These are phyloP conservation scores for Tubosaeta sp. DNA, from an alignment of 768 basidiomycete species.

Conservation along the genomic window DNA sequence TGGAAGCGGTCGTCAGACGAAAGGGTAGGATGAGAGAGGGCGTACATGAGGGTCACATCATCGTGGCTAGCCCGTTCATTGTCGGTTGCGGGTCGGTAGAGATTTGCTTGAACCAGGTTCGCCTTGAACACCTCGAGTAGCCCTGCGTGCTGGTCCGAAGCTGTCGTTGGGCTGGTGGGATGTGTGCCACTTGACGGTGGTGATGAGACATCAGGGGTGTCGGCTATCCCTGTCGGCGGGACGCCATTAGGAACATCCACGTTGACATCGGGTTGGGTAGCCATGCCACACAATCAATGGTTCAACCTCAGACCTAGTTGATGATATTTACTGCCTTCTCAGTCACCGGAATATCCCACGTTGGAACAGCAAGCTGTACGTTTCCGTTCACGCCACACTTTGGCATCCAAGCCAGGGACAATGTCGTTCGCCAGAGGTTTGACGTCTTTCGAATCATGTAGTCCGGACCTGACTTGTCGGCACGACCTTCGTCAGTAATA, in stretches of 20 bases:
- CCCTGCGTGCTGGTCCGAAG: not conserved
- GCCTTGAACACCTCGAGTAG: slow-evolving; percentile 49
- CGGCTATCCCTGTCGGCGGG: not conserved
- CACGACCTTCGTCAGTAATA: too few species aligned
- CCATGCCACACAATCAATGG: slow-evolving; percentile 4
- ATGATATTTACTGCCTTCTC: too few species aligned
- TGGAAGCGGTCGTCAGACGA: not conserved
- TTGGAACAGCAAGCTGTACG: too few species aligned
- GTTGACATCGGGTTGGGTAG: slow-evolving; percentile 2
- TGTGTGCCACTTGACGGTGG: not conserved
- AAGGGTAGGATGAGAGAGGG: not conserved
- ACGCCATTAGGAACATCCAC: not conserved
- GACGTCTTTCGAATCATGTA: too few species aligned
- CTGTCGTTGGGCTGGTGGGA: not conserved
- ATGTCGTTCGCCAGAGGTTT: too few species aligned
- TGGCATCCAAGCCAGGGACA: too few species aligned
- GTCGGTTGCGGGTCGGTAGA: slow-evolving; percentile 44
- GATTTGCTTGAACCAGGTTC: slow-evolving; percentile 42
- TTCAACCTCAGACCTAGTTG: too few species aligned
- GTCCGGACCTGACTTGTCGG: too few species aligned
- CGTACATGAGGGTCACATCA: slow-evolving; percentile 64
- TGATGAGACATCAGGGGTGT: not conserved
- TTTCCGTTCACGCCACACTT: too few species aligned
- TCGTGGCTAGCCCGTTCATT: slow-evolving; percentile 47
- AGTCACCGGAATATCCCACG: too few species aligned